Conservation (phyloP, 2,329 filamentous ascomycete species). For the Colletotrichum phormii region DNA sequence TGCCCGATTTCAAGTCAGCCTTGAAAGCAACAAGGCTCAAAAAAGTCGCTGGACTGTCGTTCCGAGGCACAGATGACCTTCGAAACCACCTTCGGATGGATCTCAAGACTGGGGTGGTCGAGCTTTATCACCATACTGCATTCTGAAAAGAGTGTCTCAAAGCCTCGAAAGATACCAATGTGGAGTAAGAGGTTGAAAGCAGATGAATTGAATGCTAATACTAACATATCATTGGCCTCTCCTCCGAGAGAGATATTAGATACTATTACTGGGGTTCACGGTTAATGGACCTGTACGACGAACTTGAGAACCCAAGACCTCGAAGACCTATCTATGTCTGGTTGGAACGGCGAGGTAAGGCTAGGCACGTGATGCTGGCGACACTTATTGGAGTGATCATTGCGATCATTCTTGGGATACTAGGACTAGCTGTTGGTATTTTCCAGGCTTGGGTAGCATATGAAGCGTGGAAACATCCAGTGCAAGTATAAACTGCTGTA, state of each 20-base stretch:
- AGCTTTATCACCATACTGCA: not conserved
- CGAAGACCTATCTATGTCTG: not conserved
- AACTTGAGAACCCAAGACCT: not conserved
- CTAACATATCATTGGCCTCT: not conserved
- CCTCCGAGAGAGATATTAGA: too few species aligned
- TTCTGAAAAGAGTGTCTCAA: not conserved
- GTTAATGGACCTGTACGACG: not conserved
- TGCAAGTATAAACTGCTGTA: not conserved
- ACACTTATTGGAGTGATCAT: not conserved
- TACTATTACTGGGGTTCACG: not conserved
- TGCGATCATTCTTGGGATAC: not conserved
- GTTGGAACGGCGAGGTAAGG: not conserved
- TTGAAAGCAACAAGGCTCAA: not conserved
- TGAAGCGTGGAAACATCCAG: not conserved
- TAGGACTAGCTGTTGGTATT: not conserved
- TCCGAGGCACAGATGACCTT: not conserved
- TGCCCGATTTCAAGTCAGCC: not conserved
- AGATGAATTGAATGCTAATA: accelerated
- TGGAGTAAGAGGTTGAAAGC: not conserved
- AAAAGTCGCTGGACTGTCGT: not conserved
- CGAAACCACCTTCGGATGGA: not conserved
- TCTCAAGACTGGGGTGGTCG: not conserved
- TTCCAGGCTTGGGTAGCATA: constrained; percentile 4
- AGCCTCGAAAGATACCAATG: not conserved
- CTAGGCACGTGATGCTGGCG: not conserved